Conservation (phyloP, 2,329 filamentous ascomycete species). For the Fusarium sp. region DNA sequence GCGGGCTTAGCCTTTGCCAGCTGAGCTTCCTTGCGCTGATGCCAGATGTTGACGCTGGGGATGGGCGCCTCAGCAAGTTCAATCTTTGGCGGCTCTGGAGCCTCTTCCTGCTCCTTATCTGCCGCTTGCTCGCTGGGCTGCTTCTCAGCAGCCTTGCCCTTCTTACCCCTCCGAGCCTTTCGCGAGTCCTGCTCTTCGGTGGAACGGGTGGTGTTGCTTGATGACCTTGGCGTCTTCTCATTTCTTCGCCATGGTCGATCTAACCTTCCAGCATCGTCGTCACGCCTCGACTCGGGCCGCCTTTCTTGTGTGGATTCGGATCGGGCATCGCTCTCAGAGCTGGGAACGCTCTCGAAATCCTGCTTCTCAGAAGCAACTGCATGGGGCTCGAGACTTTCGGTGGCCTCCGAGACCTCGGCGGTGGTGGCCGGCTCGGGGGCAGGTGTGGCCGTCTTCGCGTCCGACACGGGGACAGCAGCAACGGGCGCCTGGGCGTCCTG, state of each 20-base stretch:
- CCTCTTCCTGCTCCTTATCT: slow-evolving; percentile 66
- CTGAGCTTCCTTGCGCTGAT: slow-evolving; percentile 77
- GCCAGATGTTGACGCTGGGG: slow-evolving; percentile 90
- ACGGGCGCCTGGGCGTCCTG: slow-evolving; percentile 47
- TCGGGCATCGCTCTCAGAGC: slow-evolving; percentile 53
- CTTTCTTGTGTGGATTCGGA: slow-evolving; percentile 51
- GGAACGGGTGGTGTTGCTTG: slow-evolving; percentile 73
- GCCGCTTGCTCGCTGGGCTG: slow-evolving; percentile 62
- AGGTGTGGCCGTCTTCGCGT: slow-evolving; percentile 42
- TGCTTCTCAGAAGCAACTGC: slow-evolving; percentile 48
- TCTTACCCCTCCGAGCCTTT: slow-evolving; percentile 71
- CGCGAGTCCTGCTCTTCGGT: slow-evolving; percentile 69
- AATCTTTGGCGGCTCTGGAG: slow-evolving; percentile 65
- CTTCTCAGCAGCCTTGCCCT: slow-evolving; percentile 61
- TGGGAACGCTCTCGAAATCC: slow-evolving; percentile 50
- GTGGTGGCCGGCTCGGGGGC: slow-evolving; percentile 43
- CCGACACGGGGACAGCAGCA: slow-evolving; percentile 42
- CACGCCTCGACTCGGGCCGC: slow-evolving; percentile 50
- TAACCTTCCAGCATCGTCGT: slow-evolving; percentile 54
- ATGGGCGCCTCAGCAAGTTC: slow-evolving; percentile 84
- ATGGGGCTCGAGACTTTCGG: slow-evolving; percentile 40
- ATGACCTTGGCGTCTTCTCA: slow-evolving; percentile 67
- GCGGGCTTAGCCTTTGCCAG: slow-evolving; percentile 63
- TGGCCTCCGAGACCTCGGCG: slow-evolving; percentile 41
- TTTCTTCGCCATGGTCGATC: slow-evolving; percentile 57